A percentile compares a stretch with the other conserved stretches of the same genome.
phyloP scores from a whole-genome alignment of 257 asterid genomes.

The Gardenia jasminoides region DNA sequence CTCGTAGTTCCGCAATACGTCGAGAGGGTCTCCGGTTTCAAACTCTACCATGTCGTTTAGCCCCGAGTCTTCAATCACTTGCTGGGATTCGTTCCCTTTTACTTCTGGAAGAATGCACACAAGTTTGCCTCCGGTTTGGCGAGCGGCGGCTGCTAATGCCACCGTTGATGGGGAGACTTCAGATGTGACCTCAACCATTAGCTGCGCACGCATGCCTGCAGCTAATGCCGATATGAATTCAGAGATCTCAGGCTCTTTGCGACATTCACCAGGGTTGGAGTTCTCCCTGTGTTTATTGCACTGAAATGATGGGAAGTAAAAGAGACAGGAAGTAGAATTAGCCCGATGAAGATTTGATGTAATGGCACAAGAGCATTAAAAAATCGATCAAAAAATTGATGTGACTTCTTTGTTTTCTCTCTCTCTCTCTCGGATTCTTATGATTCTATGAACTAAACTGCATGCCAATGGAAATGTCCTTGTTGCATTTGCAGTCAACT shows the following conservation, averaged over 20 bases:
- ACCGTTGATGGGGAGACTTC: conserved; percentile 51
- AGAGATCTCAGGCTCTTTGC: conserved; percentile 34
- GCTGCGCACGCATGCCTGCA: conserved; percentile 61
- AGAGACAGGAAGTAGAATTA: not conserved
- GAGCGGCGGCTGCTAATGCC: conserved; percentile 67
- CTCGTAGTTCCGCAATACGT: conserved; percentile 38
- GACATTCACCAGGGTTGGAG: conserved; percentile 30
- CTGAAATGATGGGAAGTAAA: not conserved
- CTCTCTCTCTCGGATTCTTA: not conserved
- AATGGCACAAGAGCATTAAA: not conserved
- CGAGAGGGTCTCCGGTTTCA: conserved; percentile 55
- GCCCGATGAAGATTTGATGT: not conserved
- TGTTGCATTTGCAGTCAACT: not conserved
- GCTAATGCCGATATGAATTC: conserved; percentile 62
- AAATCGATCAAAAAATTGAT: not conserved
- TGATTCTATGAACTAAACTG: no score
- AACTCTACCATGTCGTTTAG: conserved; percentile 56
- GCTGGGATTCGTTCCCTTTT: conserved; percentile 38
- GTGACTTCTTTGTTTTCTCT: no score
- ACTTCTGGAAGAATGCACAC: conserved; percentile 54
- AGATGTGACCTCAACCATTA: conserved; percentile 55
- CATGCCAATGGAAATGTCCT: no score
- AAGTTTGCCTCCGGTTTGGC: conserved; percentile 53
- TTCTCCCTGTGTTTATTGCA: conserved; percentile 31
- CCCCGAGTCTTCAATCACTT: conserved; percentile 49